Percentiles rank a stretch among this genome's conserved stretches.
These are phyloP conservation scores for Wallemia ichthyophaga DNA, from an alignment of 1,284 basidiomycete species.

Conservation along the genomic window DNA sequence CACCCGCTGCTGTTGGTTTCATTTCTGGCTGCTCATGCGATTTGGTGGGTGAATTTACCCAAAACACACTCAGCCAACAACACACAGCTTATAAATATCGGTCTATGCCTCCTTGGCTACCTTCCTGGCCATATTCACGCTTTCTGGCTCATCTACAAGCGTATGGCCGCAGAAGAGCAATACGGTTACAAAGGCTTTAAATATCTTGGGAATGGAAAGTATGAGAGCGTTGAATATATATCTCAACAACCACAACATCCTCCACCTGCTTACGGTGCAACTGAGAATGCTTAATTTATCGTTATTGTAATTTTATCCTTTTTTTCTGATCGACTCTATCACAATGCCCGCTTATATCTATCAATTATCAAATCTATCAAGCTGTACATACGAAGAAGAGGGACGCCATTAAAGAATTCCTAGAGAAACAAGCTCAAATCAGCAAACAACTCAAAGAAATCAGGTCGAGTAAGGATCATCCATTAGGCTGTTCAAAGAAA, in stretches of 20 bases:
- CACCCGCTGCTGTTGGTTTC: slow-evolving; percentile 10
- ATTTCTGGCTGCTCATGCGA: slow-evolving; percentile 11
- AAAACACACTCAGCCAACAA: neutral
- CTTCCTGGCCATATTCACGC: slow-evolving; percentile 2
- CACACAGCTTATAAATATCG: slow-evolving; percentile 2
- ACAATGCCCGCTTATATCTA: too few species aligned
- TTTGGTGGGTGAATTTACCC: neutral
- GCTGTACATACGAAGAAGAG: too few species aligned
- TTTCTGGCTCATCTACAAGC: slow-evolving; percentile 4
- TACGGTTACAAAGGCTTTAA: slow-evolving; percentile 1
- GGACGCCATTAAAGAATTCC: too few species aligned
- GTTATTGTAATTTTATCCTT: too few species aligned
- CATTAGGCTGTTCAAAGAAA: too few species aligned
- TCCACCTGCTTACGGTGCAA: neutral
- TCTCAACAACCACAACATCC: neutral
- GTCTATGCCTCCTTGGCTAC: slow-evolving; percentile 8
- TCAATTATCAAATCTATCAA: too few species aligned
- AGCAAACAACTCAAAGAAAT: too few species aligned
- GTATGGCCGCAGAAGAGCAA: neutral
- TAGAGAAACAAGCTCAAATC: too few species aligned
- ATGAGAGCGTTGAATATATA: slow-evolving; percentile 2
- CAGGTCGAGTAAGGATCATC: too few species aligned
- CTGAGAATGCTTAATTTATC: neutral
- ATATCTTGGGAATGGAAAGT: slow-evolving; percentile 4
- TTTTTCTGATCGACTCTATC: too few species aligned